Conservation (phyloP, 148 eudicot species). For the Polygonum maritimum region DNA sequence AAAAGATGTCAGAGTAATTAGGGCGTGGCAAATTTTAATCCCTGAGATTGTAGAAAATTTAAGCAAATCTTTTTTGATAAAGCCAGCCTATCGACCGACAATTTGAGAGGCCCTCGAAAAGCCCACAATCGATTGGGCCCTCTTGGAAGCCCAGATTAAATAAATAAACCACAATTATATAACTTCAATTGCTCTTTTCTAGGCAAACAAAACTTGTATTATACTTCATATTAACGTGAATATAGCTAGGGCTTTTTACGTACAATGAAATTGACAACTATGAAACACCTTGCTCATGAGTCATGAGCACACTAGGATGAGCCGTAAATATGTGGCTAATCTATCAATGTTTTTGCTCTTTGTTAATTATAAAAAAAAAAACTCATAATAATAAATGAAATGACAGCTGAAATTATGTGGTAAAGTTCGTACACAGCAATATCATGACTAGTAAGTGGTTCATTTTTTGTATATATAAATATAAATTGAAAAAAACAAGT, state of each 20-base stretch:
- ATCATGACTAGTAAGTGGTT: not conserved
- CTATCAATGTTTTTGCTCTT: no score
- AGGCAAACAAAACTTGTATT: not conserved
- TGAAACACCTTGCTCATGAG: no score
- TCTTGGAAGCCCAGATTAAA: not conserved
- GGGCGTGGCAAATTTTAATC: not conserved
- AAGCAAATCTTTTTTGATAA: not conserved
- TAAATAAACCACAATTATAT: not conserved
- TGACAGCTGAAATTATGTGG: not conserved
- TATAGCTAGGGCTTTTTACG: not conserved
- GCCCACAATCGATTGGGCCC: not conserved
- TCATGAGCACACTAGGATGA: no score
- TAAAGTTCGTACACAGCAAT: not conserved
- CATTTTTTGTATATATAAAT: not conserved
- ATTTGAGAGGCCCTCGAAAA: not conserved
- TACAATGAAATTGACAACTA: no score
- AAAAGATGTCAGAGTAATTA: no score
- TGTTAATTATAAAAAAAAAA: no score
- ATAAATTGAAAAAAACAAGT: not conserved
- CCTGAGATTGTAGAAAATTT: not conserved
- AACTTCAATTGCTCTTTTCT: not conserved
- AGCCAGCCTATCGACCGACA: constrained; percentile 6
- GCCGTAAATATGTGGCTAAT: no score
- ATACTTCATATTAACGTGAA: not conserved
- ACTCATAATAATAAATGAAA: not conserved